phyloP scores from a whole-genome alignment of 176 grass and related monocot species.

The Ensete ventricosum region DNA sequence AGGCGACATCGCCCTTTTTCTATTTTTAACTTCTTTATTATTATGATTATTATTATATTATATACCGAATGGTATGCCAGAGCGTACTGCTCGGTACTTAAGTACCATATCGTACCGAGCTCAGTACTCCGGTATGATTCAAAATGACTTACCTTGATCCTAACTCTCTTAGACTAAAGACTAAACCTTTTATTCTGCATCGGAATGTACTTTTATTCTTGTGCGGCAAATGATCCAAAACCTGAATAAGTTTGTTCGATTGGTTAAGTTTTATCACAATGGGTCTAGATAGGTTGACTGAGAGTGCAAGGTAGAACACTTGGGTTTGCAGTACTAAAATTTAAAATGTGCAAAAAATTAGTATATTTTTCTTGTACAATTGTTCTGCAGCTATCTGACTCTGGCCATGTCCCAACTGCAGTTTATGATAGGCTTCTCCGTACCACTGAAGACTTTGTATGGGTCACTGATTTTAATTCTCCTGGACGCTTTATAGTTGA shows the following conservation, averaged over 20 bases:
- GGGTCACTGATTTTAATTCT: slow-evolving; percentile 49
- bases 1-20: no score
- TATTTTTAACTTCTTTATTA: no score
- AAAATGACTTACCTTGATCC: no score
- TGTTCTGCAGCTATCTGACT: neutral
- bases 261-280: neutral
- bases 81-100: no score
- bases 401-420: slow-evolving; percentile 22
- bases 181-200: neutral
- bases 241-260: neutral
- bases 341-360: neutral
- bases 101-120: no score
- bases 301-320: no score
- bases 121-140: no score
- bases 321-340: neutral
- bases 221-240: neutral
- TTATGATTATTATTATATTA: no score
- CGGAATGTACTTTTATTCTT: neutral
- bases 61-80: no score
- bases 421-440: slow-evolving; percentile 59
- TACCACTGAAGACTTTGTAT: slow-evolving; percentile 79
- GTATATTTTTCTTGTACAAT: neutral
- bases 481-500: slow-evolving; percentile 63
- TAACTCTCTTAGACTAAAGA: neutral
- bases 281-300: no score